Base-by-base conservation (phyloP, 495 filamentous ascomycete species). In the Hypomontagnella submonticulosa region DNA sequence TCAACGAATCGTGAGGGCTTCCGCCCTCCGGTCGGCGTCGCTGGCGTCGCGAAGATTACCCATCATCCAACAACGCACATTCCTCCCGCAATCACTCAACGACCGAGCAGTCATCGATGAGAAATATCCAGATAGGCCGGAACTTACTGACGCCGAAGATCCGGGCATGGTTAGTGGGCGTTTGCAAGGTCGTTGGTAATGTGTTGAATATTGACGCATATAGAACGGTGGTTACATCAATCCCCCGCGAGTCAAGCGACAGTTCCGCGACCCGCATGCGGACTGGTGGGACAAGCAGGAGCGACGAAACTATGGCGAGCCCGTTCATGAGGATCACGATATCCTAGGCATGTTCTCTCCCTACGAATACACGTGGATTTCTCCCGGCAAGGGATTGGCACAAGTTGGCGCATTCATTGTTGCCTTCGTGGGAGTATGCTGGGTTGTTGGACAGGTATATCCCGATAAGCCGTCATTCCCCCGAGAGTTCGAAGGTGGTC, bases 261-360 rank as follows among this genome's bases (percentile, higher is more conserved):
- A 89, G 73, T 88, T 90, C 79, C 91, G 96, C 75, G 96, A 98
- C 74, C 96, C 96, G 34, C 86, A 98, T 73, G 94, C 78, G 69
- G 90, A 92, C 74, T 98, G 93, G 92, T 98, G 94, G 94, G 93
- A 98, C 77, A 90, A 92, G 81, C 93, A 98, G 74, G 94, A 97
- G 75, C 90, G 93, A 69, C 88, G 93, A 58, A 97, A 98, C 81
- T 99, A 88, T 69, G 92, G 92, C 71, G 96, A 99, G 77, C 90
- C 93, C 3, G 87, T 96, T 23, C 94, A 99, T 76, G 96, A 99
- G 78, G 96, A 99, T 77, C 89, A 98, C 73, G 96, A 99, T 75
- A 87, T 97, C 53, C 83, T 98, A 16, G 93, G 94, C 71, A 88
- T 96, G 56, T 94, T 99, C 80, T 89, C 90, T 49, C 86, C 91